These are phyloP conservation scores for Citrus hindsii DNA, from an alignment of 345 rosid species.

Conservation along the genomic window DNA sequence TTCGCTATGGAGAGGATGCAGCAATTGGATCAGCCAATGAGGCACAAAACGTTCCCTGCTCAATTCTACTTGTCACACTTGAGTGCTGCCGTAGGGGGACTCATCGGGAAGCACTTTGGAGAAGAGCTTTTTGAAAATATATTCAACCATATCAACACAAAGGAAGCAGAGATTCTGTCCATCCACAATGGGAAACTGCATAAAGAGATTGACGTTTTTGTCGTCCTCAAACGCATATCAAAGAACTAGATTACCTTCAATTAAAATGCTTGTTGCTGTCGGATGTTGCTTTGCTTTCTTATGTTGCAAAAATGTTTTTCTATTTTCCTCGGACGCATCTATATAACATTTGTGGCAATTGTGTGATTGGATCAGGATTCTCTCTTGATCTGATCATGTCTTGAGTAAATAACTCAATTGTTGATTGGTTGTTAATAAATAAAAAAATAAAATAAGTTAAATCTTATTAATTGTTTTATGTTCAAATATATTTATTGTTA, in stretches of 20 bases:
- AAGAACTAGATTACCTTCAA: neutral
- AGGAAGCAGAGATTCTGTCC: neutral
- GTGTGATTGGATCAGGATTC: no score
- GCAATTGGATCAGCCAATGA: neutral
- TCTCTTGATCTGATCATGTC: no score
- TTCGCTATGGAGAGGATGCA: slow-evolving; percentile 9
- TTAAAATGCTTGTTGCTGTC: no score
- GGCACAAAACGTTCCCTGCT: neutral
- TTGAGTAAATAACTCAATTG: rapidly evolving
- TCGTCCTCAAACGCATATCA: neutral
- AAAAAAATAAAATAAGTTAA: no score
- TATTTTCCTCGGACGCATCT: no score
- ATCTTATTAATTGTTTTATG: no score
- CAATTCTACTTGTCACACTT: neutral
- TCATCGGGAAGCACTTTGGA: slow-evolving; percentile 16
- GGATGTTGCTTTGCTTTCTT: no score
- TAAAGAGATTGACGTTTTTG: neutral
- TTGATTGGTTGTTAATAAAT: no score
- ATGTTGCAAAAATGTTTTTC: no score
- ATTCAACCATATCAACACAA: neutral
- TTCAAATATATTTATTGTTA: no score
- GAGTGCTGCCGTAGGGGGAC: slow-evolving; percentile 11
- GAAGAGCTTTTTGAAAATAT: neutral
- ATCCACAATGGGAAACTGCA: neutral
- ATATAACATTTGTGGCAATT: no score